These are phyloP conservation scores for Helichrysum umbraculigerum DNA, from an alignment of 129 eudicot species.

Conservation along the genomic window DNA sequence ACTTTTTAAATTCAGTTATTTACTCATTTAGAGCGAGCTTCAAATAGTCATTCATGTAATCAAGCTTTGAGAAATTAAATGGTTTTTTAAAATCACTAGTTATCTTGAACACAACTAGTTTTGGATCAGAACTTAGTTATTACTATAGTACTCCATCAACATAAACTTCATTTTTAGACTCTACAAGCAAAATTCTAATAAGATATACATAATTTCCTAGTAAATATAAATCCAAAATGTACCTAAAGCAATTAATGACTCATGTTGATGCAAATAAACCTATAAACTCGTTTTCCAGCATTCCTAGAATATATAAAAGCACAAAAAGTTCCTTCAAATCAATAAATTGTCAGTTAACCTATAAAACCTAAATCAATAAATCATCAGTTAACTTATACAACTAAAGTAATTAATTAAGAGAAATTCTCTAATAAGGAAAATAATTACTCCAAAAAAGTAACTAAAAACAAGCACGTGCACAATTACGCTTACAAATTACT, in stretches of 20 bases:
- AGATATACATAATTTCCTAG: not conserved
- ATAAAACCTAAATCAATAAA: not conserved
- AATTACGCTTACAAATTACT: not conserved
- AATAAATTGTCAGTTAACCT: not conserved
- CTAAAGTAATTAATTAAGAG: not conserved
- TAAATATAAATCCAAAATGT: slow-evolving; percentile 16
- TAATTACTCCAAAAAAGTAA: not conserved
- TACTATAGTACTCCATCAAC: not conserved
- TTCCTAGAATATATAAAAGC: not conserved
- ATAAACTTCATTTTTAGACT: not conserved
- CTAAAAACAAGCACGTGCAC: slow-evolving; percentile 1
- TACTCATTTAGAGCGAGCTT: not conserved
- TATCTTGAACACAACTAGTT: not conserved
- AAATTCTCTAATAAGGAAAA: not conserved
- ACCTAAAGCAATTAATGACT: slow-evolving; percentile 4
- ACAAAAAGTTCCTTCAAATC: slow-evolving; percentile 17
- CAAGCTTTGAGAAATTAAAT: not conserved
- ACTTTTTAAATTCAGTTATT: not conserved
- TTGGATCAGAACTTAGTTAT: not conserved
- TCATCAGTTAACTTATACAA: not conserved
- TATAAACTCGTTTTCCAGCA: slow-evolving; percentile 12
- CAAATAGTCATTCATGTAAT: not conserved
- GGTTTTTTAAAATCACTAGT: not conserved
- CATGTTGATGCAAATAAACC: not conserved
- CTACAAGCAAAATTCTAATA: not conserved